Evolutionary conservation across 306 rosid genomes (phyloP), one percentile per base, ranked within the genome.

Genomic region (Rosa rugosa): DNA sequence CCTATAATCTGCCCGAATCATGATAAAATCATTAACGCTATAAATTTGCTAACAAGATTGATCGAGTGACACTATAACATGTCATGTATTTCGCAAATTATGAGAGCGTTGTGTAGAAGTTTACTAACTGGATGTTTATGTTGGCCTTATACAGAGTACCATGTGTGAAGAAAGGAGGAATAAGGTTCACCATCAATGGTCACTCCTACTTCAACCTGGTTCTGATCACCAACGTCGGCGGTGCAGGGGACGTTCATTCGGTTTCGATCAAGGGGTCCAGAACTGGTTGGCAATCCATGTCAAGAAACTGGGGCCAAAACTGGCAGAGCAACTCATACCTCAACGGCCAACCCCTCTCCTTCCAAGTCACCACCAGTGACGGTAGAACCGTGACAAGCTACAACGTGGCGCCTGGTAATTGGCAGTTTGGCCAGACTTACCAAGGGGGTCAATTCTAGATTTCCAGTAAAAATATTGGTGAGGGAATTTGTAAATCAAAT

Each of bases 171-270:
- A 94, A 89, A 73, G 98, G 97, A 84, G 97, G 98, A 86, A 82
- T 94, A 77, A 94, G 98, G 62, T 92, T 92, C 88, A 92, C 97
- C 23, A 74, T 94, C 18, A 94, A 94, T 77, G 97, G 97, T 0
- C 98, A 94, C 83, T 94, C 98, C 8, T 94, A 92, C 89, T 94
- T 94, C 92, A 94, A 92, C 89, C 73, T 94, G 77, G 98, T 94
- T 57, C 84, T 94, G 77, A 63, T 94, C 76, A 90, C 98, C 80
- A 94, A 92, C 76, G 98, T 94, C 3, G 96, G 60, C 31, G 97
- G 98, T 13, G 97, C 94, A 70, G 98, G 98, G 6, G 98, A 94
- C 80, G 81, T 92, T 13, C 94, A 85, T 73, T 60, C 96, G 9
- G 91, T 89, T 27, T 94, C 97, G 18, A 90, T 94, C 80, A 94